These are phyloP conservation scores for Fusarium clavum DNA, from an alignment of 2,329 filamentous ascomycete genomes.

Conservation along the genomic window DNA sequence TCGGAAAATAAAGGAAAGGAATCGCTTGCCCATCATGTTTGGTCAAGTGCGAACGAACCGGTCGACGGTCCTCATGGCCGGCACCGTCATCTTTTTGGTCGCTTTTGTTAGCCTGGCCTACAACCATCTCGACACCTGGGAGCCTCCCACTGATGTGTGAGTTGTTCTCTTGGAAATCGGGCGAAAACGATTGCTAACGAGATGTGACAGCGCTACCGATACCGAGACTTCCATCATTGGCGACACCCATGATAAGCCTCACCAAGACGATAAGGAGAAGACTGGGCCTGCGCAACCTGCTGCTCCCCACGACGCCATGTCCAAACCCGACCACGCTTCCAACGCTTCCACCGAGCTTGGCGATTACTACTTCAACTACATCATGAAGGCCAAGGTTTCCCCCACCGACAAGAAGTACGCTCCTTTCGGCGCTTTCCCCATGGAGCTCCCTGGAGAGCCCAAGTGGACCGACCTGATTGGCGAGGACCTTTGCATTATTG, in stretches of 20 bases:
- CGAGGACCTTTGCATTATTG: conserved; percentile 58
- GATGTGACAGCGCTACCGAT: conserved; percentile 31
- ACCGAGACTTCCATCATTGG: conserved; percentile 39
- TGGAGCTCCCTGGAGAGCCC: conserved; percentile 45
- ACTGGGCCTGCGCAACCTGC: neutral
- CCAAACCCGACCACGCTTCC: conserved; percentile 25
- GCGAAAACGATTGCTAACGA: conserved; percentile 17
- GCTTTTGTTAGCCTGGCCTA: conserved; percentile 50
- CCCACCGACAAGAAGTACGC: conserved; percentile 46
- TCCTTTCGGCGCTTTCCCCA: conserved; percentile 51
- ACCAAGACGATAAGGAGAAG: conserved; percentile 14
- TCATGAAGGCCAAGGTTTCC: conserved; percentile 47
- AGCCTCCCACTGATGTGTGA: conserved; percentile 43
- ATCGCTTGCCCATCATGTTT: conserved; percentile 49
- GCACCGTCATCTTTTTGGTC: conserved; percentile 49
- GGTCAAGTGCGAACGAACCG: conserved; percentile 49
- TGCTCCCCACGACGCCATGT: conserved; percentile 23
- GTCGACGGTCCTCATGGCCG: conserved; percentile 47
- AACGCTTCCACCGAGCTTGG: conserved; percentile 45
- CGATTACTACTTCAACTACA: conserved; percentile 49
- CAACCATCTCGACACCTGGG: conserved; percentile 49
- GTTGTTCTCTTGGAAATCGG: conserved; percentile 8
- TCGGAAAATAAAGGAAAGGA: conserved; percentile 4
- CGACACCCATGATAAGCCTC: conserved; percentile 1
- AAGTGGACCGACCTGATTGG: conserved; percentile 52